phyloP scores from a whole-genome alignment of 164 flowering plant species.

The Nymphaea thermarum region DNA sequence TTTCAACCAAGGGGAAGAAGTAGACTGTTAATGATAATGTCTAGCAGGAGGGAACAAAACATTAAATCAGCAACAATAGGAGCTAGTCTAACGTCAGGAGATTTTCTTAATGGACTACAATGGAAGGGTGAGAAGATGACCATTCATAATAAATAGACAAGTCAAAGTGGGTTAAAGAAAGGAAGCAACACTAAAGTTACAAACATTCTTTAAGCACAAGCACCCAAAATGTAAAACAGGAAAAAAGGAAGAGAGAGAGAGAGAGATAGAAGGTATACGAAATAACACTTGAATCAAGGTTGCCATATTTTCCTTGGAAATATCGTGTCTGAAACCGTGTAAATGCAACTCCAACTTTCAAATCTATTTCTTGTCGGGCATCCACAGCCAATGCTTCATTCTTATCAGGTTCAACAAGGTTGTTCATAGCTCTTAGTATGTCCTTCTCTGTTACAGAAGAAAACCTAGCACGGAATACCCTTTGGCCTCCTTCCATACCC shows the following conservation, averaged over 20 bases:
- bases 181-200: too few relatives aligned
- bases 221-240: not conserved
- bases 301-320: constrained; percentile 97
- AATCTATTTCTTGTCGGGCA: constrained; percentile 98
- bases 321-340: constrained; percentile 88
- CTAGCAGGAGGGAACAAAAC: too few relatives aligned
- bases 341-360: constrained; percentile 99
- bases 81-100: too few relatives aligned
- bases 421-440: constrained; percentile 67
- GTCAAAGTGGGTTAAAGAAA: too few relatives aligned
- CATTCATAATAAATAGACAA: too few relatives aligned
- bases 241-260: not conserved
- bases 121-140: too few relatives aligned
- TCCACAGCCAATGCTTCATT: constrained; percentile 95
- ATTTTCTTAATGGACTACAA: too few relatives aligned
- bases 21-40: too few relatives aligned
- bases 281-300: constrained; percentile 86
- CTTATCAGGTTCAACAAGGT: constrained; percentile 72
- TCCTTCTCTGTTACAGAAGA: constrained; percentile 91
- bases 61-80: too few relatives aligned
- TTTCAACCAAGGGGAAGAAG: too few relatives aligned
- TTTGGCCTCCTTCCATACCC: constrained; percentile 32
- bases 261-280: constrained; percentile 34
- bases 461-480: constrained; percentile 82
- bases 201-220: not conserved